Conservation (phyloP, 345 rosid genomes). For the Dipteronia sinensis region DNA sequence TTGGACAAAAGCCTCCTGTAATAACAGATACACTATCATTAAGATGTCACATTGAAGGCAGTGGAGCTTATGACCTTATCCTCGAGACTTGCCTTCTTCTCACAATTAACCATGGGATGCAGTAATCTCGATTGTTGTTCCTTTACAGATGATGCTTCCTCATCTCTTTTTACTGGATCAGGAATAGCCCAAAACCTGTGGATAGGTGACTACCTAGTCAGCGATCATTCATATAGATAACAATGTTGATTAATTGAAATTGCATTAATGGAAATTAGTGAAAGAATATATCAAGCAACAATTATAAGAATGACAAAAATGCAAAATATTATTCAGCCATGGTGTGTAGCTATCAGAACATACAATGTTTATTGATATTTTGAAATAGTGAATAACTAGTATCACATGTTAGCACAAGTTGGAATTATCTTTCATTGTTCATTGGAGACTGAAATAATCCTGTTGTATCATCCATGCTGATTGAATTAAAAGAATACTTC, state of each 20-base stretch:
- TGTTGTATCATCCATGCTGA: not conserved
- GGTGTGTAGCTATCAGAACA: not conserved
- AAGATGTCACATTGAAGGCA: conserved; percentile 14
- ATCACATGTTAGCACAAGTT: not conserved
- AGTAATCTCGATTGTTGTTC: conserved; percentile 39
- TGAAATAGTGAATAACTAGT: not conserved
- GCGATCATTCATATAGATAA: not conserved
- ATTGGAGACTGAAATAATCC: not conserved
- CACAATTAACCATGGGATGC: conserved; percentile 62
- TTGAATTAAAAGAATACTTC: not conserved
- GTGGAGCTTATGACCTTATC: conserved; percentile 13
- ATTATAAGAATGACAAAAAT: not conserved
- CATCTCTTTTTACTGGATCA: conserved; percentile 44
- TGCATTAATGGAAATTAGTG: not conserved
- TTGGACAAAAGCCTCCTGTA: conserved; percentile 51
- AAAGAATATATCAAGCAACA: not conserved
- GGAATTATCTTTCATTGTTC: conserved; percentile 9
- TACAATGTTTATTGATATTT: not conserved
- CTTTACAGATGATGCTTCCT: conserved; percentile 33
- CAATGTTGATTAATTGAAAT: not conserved
- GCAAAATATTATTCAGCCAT: not conserved
- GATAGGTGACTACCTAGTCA: conserved; percentile 7
- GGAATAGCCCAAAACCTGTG: conserved; percentile 63
- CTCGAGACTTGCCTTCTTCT: conserved; percentile 62
- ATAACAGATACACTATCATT: conserved; percentile 22